Conservation (phyloP, 306 rosid species). For the Casuarina equisetifolia region DNA sequence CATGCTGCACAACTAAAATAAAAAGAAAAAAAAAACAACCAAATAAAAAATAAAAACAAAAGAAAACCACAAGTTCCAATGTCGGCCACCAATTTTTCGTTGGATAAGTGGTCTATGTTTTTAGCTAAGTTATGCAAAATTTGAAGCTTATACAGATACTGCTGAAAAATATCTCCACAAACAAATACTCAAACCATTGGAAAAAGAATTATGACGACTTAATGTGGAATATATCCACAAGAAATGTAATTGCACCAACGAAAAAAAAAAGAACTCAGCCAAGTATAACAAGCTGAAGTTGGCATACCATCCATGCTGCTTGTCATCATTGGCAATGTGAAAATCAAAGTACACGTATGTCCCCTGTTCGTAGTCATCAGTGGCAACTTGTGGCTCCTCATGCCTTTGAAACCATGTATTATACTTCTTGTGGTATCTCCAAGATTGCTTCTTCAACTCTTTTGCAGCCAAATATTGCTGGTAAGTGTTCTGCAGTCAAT, state of each 20-base stretch:
- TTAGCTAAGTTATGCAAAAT: no score
- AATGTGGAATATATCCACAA: neutral
- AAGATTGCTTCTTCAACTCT: slow-evolving; percentile 97
- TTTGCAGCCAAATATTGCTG: slow-evolving; percentile 98
- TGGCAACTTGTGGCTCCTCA: slow-evolving; percentile 98
- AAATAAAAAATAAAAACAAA: no score
- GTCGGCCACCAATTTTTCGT: no score
- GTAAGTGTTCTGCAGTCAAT: slow-evolving; percentile 75
- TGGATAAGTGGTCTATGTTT: no score
- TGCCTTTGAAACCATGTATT: slow-evolving; percentile 98
- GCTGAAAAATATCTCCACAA: neutral
- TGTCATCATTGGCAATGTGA: slow-evolving; percentile 81
- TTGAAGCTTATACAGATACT: neutral
- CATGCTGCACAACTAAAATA: no score
- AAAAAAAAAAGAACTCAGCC: neutral
- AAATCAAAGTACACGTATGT: slow-evolving; percentile 95
- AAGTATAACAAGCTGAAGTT: neutral
- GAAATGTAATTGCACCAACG: neutral
- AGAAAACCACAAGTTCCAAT: no score
- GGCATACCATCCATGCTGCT: slow-evolving; percentile 91
- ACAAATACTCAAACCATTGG: neutral
- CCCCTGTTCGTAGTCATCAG: slow-evolving; percentile 96
- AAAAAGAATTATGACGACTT: neutral
- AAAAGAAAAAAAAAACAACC: no score
- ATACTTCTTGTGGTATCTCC: slow-evolving; percentile 97